Evolutionary conservation across 2,329 filamentous ascomycete species (phyloP), one percentile per base, ranked within the genome.

Genomic region (Ophiostoma perfectum): DNA sequence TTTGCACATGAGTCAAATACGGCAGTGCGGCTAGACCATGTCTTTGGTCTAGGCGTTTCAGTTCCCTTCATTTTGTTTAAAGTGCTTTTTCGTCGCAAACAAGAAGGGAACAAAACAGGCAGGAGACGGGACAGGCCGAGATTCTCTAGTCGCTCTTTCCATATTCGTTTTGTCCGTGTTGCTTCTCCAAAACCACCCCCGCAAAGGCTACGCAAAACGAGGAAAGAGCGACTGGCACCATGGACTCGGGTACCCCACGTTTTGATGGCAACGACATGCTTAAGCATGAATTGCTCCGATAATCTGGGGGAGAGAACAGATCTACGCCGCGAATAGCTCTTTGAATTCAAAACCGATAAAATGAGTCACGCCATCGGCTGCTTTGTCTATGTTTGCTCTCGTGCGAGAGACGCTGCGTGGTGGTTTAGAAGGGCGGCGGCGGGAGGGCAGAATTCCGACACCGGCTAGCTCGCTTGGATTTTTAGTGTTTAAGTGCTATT

Each of bases 401-500:
- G 49, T 11, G 7, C n/a, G 8, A 11, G 49, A 55, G 11, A 36
- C n/a, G 9, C n/a, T 55, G 8, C 9, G 47, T 12, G n/a, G 47
- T 52, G 47, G 16, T 18, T n/a, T n/a, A 7, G 49, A 18, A 55
- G 49, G 27, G 12, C 5, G 45, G 12, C 5, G 45, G 18, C n/a
- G 27, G 49, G n/a, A 9, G n/a, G n/a, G 49, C n/a, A 55, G 49
- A 55, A 63, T 47, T 64, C 67, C 67, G 67, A 66, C 64, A 69
- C 67, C 67, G 67, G 67, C 68, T 69, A 45, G 39, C 58, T 62
- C 45, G 18, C 58, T 55, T 27, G 16, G 18, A 36, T 45, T 12
- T 42, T 63, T 14, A 27, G 27, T 47, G 58, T 3, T 12, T 36
- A 55, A 55, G 49, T 55, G 49, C 49, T 27, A 1, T 27, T 27